A percentile compares a stretch with the other conserved stretches of the same genome.
Conservation (phyloP, 1,284 basidiomycete species). For the Stygiomarasmius scandens region DNA sequence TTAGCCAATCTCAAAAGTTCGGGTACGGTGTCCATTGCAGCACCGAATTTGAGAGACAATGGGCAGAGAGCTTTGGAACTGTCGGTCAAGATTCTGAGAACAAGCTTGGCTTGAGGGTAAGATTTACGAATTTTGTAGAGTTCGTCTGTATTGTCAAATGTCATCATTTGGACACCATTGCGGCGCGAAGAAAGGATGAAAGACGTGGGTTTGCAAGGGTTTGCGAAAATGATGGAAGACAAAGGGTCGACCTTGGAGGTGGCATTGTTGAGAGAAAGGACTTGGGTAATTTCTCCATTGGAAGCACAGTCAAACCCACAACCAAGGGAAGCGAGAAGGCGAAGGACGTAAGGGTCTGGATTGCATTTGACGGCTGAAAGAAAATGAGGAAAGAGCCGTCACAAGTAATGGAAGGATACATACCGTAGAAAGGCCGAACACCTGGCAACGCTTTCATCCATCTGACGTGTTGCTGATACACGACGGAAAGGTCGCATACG, state of each 20-base stretch:
- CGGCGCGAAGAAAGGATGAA: constrained; percentile 88
- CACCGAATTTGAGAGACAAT: constrained; percentile 97
- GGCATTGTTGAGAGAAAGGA: constrained; percentile 69
- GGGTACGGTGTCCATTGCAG: constrained; percentile 83
- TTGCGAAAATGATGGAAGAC: constrained; percentile 93
- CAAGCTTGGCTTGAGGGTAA: constrained; percentile 84
- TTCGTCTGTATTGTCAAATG: constrained; percentile 98
- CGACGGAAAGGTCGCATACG: constrained; percentile 89
- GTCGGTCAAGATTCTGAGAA: constrained; percentile 95
- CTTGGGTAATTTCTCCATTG: constrained; percentile 87
- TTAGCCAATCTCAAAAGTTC: constrained; percentile 79
- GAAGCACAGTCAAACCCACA: constrained; percentile 99
- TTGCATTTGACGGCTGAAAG: constrained; percentile 91
- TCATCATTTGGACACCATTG: constrained; percentile 88
- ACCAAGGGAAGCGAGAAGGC: constrained; percentile 88
- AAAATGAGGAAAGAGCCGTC: constrained; percentile 22
- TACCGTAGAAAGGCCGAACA: constrained; percentile 92
- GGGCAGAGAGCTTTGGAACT: constrained; percentile 95
- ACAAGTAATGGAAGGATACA: constrained; percentile 26
- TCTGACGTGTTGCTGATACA: constrained; percentile 85
- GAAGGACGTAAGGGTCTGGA: constrained; percentile 92
- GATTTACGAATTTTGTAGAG: constrained; percentile 91
- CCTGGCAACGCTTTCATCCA: constrained; percentile 85
- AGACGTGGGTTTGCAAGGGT: constrained; percentile 96
- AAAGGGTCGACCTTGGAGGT: constrained; percentile 55